Percentiles rank a stretch among this genome's conserved stretches.
Conservation (phyloP, 169 alveolate species). For the Cryptosporidium meleagridis region DNA sequence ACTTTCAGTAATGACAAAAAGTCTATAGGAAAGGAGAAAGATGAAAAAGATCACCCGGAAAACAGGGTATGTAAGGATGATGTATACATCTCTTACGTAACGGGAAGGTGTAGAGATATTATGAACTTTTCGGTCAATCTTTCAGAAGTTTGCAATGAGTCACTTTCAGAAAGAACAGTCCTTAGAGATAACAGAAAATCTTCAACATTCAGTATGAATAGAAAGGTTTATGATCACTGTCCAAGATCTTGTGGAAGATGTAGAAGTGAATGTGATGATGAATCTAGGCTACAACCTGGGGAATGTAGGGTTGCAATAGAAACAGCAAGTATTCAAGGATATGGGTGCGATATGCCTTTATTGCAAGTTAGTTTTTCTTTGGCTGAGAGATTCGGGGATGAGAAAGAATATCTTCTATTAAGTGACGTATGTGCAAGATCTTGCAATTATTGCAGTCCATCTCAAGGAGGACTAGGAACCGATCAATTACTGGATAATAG, state of each 20-base stretch:
- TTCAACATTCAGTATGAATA: conserved; percentile 32
- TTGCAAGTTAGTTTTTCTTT: conserved; percentile 49
- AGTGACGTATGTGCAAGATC: conserved; percentile 68
- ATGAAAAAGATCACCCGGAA: neutral
- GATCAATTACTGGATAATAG: neutral
- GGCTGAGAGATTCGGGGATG: conserved; percentile 37
- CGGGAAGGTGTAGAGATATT: conserved; percentile 42
- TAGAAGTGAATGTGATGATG: conserved; percentile 63
- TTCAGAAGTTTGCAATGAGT: conserved; percentile 34
- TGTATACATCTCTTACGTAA: conserved; percentile 7
- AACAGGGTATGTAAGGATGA: conserved; percentile 21
- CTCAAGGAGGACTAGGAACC: neutral
- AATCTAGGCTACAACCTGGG: conserved; percentile 40
- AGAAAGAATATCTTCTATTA: conserved; percentile 35
- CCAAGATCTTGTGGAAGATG: conserved; percentile 69
- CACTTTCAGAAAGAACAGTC: conserved; percentile 29
- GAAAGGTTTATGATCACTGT: conserved; percentile 44
- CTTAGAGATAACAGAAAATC: neutral
- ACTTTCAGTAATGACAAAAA: neutral
- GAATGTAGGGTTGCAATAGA: conserved; percentile 59
- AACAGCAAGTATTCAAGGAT: conserved; percentile 57
- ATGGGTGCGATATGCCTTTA: conserved; percentile 55
- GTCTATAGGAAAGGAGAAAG: neutral
- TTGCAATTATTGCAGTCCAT: conserved; percentile 32
- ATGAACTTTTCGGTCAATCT: conserved; percentile 37